Evolutionary conservation across 495 filamentous ascomycete species (phyloP), one percentile per base, ranked within the genome.

Genomic region (Physcia stellaris): DNA sequence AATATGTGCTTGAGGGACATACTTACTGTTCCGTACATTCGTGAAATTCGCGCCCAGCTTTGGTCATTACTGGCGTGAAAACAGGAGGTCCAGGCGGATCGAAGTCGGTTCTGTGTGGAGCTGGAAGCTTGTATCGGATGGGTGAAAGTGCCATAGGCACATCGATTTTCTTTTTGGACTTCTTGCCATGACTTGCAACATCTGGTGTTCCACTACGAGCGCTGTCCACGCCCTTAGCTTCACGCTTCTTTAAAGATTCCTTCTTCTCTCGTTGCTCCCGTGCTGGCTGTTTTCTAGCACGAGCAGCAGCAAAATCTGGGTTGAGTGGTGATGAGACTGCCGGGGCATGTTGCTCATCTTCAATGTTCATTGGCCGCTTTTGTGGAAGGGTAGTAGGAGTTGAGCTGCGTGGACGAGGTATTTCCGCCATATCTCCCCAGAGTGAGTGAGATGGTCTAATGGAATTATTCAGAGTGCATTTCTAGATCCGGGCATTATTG

Each of bases 181-280:
- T 62, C 51, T 73, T 75, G 43, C 48, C 47, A 24, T 31, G 42
- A 9, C 45, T 38, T 36, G 53, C 48, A 15, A 64, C 64, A 31
- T 72, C 70, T 13, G 71, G 72, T 3, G 72, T 75, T 4, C 63
- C 64, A 46, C 69, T 59, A 9, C 61, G 22, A 53, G 52, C 67
- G 37, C 55, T 55, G 12, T 66, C 62, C 11, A 65, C 62, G 20
- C 67, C 72, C 46, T 83, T 84, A 32, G 79, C 72, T 56, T 86
- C 82, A 7, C 82, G 70, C 58, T 86, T 86, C 58, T 87, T 87
- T 35, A 75, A 56, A 5, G 73, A 64, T n/a, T 81, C 77, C 46
- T 81, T 82, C 54, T 81, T 81, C 31, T 67, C 69, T 18, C 53
- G 33, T 26, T 53, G 52, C 41, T 55, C 52, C n/a, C 52, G 47